Conservation (phyloP, 805 yeast species). For the Debaryomyces castellii region DNA sequence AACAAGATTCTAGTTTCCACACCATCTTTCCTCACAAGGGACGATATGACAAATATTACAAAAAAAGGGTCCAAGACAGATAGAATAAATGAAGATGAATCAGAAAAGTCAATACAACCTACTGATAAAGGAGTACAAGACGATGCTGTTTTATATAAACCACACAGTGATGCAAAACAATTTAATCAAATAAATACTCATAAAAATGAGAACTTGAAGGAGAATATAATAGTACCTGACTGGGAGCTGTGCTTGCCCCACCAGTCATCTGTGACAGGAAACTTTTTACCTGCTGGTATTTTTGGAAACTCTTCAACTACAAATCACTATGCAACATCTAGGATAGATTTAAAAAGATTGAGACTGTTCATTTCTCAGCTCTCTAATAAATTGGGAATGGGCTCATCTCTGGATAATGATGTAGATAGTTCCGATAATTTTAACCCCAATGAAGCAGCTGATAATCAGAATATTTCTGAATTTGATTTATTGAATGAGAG, state of each 20-base stretch:
- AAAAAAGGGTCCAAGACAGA: conserved; percentile 9
- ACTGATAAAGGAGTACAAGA: conserved; percentile 15
- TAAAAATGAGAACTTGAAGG: conserved; percentile 41
- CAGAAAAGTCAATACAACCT: conserved; percentile 7
- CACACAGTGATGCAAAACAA: conserved; percentile 39
- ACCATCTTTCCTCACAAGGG: conserved; percentile 24
- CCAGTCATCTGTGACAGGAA: conserved; percentile 17
- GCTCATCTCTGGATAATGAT: conserved; percentile 20
- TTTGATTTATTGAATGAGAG: conserved; percentile 31
- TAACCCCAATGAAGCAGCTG: conserved; percentile 8
- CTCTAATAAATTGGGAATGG: conserved; percentile 35
- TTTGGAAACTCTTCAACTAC: conserved; percentile 28
- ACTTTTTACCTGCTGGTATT: conserved; percentile 17
- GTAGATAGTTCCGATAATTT: conserved; percentile 10
- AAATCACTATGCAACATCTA: conserved; percentile 15
- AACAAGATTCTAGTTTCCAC: conserved; percentile 35
- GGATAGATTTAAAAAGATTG: conserved; percentile 37
- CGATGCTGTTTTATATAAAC: conserved; percentile 46
- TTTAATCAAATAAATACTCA: conserved; percentile 44
- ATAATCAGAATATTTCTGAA: conserved; percentile 27
- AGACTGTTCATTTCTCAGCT: conserved; percentile 31
- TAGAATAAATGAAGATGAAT: conserved; percentile 4
- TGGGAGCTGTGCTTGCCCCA: conserved; percentile 40
- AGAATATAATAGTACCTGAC: conserved; percentile 41
- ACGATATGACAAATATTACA: conserved; percentile 4